Percentiles rank a stretch among this genome's conserved stretches.
phyloP scores from a whole-genome alignment of 2,329 filamentous ascomycete species.

The Diplodia intermedia region DNA sequence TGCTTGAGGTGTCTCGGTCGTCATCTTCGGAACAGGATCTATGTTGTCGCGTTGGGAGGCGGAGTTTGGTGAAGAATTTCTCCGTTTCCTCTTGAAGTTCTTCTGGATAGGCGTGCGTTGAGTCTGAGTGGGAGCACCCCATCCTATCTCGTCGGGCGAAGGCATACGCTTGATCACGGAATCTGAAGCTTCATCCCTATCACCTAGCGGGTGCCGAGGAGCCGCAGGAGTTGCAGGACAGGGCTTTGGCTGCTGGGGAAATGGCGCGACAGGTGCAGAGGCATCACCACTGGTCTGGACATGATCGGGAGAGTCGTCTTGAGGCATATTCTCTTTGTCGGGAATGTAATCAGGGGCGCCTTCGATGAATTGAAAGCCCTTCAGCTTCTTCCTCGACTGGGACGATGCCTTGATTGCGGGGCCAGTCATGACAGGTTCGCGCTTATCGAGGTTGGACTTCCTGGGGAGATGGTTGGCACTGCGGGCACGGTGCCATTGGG shows the following conservation, averaged over 20 bases:
- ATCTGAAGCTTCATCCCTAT: constrained; percentile 62
- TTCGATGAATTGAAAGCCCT: constrained; percentile 61
- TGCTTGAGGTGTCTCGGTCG: constrained; percentile 51
- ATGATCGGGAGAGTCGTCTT: background rate
- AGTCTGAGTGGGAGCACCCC: constrained; percentile 50
- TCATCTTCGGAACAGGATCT: constrained; percentile 32
- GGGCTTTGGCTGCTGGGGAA: constrained; percentile 39
- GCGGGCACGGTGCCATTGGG: constrained; percentile 46
- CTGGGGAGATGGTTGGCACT: constrained; percentile 40
- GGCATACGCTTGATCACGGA: constrained; percentile 56
- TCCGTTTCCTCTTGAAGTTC: constrained; percentile 50
- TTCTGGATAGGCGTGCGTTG: constrained; percentile 49
- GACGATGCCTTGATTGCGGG: constrained; percentile 58
- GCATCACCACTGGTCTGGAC: constrained; percentile 20
- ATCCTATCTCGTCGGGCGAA: constrained; percentile 66
- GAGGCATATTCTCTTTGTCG: constrained; percentile 54
- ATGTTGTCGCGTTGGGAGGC: constrained; percentile 49
- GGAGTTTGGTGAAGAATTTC: constrained; percentile 55
- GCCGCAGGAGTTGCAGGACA: constrained; percentile 63
- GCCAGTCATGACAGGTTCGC: constrained; percentile 40
- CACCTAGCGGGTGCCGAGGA: constrained; percentile 64
- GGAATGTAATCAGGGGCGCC: constrained; percentile 44
- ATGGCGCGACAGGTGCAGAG: constrained; percentile 40
- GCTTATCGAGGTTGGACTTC: constrained; percentile 35
- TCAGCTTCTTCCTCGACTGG: constrained; percentile 62